phyloP scores from a whole-genome alignment of 179 eudicot genomes.

The Beta macrorhiza region DNA sequence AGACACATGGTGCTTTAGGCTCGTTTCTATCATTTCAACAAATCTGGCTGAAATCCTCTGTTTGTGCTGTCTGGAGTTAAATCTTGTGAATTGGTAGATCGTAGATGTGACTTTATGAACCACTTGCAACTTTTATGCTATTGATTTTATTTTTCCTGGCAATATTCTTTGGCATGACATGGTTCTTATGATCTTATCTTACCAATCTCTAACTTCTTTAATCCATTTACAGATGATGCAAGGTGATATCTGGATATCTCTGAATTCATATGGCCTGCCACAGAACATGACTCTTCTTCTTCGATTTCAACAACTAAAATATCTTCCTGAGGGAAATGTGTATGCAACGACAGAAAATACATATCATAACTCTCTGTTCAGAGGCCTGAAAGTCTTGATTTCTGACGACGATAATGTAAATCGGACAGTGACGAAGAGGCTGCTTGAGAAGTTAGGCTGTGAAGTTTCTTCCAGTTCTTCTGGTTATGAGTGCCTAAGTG shows the following conservation, averaged over 20 bases:
- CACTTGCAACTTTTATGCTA: not conserved
- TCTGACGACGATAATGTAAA: slow-evolving; percentile 48
- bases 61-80: not conserved
- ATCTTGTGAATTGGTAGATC: not conserved
- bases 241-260: slow-evolving; percentile 48
- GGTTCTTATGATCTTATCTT: not conserved
- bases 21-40: not conserved
- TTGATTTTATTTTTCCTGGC: not conserved
- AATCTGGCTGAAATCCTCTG: not conserved
- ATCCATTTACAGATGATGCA: slow-evolving; percentile 44
- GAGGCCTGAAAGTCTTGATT: slow-evolving; percentile 36
- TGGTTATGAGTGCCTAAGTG: slow-evolving; percentile 39
- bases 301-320: slow-evolving; percentile 32
- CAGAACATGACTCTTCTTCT: slow-evolving; percentile 45
- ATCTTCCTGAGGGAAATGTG: slow-evolving; percentile 21
- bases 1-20: not conserved
- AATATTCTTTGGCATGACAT: not conserved
- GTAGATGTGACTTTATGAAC: not conserved
- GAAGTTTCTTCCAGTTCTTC: slow-evolving; percentile 37
- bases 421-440: slow-evolving; percentile 39
- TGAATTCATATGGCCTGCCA: slow-evolving; percentile 29
- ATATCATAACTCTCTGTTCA: slow-evolving; percentile 25
- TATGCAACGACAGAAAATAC: slow-evolving; percentile 12
- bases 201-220: not conserved
- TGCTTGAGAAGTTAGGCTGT: slow-evolving; percentile 47